phyloP scores from a whole-genome alignment of 2,329 filamentous ascomycete species.

The Pseudocercospora vitis region DNA sequence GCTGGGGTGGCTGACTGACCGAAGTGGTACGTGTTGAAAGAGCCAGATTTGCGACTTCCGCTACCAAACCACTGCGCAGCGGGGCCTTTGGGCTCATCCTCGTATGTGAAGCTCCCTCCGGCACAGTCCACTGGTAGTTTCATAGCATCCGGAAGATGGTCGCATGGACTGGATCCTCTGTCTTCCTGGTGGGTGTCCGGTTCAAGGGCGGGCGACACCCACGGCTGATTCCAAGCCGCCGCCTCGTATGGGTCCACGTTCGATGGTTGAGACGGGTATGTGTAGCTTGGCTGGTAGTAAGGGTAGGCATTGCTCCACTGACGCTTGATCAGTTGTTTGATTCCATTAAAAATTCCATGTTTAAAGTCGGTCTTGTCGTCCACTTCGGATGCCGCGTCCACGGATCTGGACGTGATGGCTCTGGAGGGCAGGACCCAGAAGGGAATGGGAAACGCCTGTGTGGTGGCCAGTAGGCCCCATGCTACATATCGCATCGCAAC shows the following conservation, averaged over 20 bases:
- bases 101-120: not conserved
- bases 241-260: no score
- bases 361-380: not conserved
- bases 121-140: not conserved
- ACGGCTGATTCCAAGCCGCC: not conserved
- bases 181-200: not conserved
- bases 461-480: not conserved
- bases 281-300: not conserved
- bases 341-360: not conserved
- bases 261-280: not conserved
- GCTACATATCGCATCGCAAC: not conserved
- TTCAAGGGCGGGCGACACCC: not conserved
- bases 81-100: not conserved
- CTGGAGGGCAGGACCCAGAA: not conserved
- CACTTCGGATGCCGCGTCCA: not conserved
- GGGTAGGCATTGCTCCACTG: not conserved
- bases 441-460: not conserved
- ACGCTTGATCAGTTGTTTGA: not conserved
- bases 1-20: not conserved
- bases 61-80: not conserved
- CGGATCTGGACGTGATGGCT: not conserved
- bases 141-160: not conserved
- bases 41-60: not conserved
- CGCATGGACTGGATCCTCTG: conserved; percentile 1
- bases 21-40: conserved; percentile 2